A percentile compares a stretch with the other conserved stretches of the same genome.
phyloP scores from a whole-genome alignment of 257 asterid genomes.

The Leptodermis oblonga region DNA sequence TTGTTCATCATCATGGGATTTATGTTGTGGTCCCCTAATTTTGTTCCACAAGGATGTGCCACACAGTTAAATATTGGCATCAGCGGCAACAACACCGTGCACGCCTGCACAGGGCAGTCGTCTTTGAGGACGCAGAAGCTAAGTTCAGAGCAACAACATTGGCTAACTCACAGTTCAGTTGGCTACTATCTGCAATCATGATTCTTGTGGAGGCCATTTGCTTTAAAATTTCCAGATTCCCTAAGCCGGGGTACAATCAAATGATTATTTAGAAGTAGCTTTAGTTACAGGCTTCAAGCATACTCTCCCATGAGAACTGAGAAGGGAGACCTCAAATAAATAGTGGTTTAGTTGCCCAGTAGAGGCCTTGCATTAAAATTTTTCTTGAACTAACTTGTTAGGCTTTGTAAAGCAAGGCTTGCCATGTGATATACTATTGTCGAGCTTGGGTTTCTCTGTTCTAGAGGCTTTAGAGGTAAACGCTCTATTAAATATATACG shows the following conservation, averaged over 20 bases:
- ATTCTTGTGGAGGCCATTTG: conserved; percentile 33
- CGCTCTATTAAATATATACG: neutral
- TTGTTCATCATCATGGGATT: conserved; percentile 86
- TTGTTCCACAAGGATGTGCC: conserved; percentile 54
- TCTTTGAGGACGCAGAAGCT: conserved; percentile 45
- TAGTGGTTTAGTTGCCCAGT: neutral
- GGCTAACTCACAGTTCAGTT: conserved; percentile 82
- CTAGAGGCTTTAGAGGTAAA: neutral
- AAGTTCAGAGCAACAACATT: conserved; percentile 51
- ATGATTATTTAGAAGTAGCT: conserved; percentile 42
- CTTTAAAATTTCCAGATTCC: conserved; percentile 34
- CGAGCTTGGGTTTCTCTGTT: neutral
- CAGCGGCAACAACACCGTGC: conserved; percentile 10
- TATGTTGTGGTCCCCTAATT: conserved; percentile 53
- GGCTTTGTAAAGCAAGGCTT: neutral
- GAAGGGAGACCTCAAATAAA: too few relatives aligned
- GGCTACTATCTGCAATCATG: conserved; percentile 59
- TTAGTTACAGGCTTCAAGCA: conserved; percentile 19
- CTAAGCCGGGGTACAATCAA: conserved; percentile 24
- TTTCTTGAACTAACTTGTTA: neutral
- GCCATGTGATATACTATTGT: neutral
- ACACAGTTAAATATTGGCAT: conserved; percentile 14
- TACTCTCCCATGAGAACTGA: conserved; percentile 3
- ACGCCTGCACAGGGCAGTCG: conserved; percentile 51
- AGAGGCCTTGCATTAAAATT: too few relatives aligned